These are phyloP conservation scores for Agroathelia rolfsii DNA, from an alignment of 1,284 basidiomycete species.

Conservation along the genomic window DNA sequence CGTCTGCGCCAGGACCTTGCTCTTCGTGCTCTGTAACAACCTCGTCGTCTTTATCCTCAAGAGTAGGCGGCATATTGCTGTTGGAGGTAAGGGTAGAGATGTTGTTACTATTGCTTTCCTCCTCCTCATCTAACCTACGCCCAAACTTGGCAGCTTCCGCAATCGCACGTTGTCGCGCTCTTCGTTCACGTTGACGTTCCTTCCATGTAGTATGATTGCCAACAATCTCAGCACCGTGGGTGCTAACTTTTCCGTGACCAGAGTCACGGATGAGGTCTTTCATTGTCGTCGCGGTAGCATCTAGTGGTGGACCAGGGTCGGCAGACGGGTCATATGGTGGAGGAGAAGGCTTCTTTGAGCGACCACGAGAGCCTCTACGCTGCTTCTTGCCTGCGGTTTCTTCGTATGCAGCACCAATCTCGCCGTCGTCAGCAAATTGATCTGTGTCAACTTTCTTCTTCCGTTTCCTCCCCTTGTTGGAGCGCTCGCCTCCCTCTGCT, in stretches of 20 bases:
- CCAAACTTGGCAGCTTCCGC: slow-evolving; percentile 72
- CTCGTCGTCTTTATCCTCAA: too few relatives aligned
- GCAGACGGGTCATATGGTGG: slow-evolving; percentile 46
- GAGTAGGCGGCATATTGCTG: too few relatives aligned
- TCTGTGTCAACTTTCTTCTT: slow-evolving; percentile 10
- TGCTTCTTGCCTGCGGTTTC: slow-evolving; percentile 3
- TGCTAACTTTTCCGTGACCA: slow-evolving; percentile 64
- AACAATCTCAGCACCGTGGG: slow-evolving; percentile 57
- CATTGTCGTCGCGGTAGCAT: slow-evolving; percentile 73
- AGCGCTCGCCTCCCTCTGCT: too few relatives aligned
- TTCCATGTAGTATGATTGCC: slow-evolving; percentile 64
- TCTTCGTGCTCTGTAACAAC: too few relatives aligned
- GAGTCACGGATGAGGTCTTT: slow-evolving; percentile 63
- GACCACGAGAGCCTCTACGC: slow-evolving; percentile 12
- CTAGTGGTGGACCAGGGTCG: slow-evolving; percentile 63
- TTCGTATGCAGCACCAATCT: slow-evolving; percentile 6
- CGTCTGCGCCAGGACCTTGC: slow-evolving; percentile 11
- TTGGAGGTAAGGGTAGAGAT: too few relatives aligned
- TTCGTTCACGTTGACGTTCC: slow-evolving; percentile 48
- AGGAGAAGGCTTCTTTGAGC: slow-evolving; percentile 31
- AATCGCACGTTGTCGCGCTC: slow-evolving; percentile 44
- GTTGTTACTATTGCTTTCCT: too few relatives aligned
- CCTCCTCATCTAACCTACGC: slow-evolving; percentile 25
- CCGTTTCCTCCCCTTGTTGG: too few relatives aligned
- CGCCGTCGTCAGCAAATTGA: slow-evolving; percentile 6